Conservation (phyloP, 768 basidiomycete species). For the Naganishia antarctica region DNA sequence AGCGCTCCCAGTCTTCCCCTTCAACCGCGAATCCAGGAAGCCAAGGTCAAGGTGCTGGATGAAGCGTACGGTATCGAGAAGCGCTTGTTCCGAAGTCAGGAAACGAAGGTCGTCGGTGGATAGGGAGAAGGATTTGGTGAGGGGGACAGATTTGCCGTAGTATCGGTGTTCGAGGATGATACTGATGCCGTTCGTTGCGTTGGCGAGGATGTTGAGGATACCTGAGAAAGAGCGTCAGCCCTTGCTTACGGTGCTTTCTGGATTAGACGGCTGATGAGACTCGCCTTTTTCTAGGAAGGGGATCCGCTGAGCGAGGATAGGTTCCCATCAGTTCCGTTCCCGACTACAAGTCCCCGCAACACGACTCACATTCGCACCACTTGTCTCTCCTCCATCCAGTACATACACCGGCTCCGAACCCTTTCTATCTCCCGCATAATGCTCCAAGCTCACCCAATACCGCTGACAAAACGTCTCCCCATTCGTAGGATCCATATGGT, state of each 20-base stretch:
- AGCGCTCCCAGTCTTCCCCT: background rate
- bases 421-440: conserved; percentile 56
- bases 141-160: conserved; percentile 73
- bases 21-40: conserved; percentile 7
- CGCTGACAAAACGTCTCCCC: conserved; percentile 72
- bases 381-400: conserved; percentile 89
- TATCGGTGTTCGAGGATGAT: conserved; percentile 84
- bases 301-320: too few relatives aligned
- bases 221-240: conserved; percentile 49
- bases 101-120: conserved; percentile 79
- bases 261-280: too few relatives aligned
- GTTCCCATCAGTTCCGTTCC: background rate
- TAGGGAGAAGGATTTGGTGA: conserved; percentile 55
- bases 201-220: conserved; percentile 78
- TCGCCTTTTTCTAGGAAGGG: conserved; percentile 59
- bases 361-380: conserved; percentile 54
- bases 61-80: conserved; percentile 84
- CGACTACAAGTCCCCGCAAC: background rate
- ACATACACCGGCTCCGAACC: conserved; percentile 77
- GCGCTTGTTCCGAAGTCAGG: conserved; percentile 81
- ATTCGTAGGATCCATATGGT: conserved; percentile 62
- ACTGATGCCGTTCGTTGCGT: conserved; percentile 78
- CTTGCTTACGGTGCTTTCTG: too few relatives aligned
- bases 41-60: conserved; percentile 70
- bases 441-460: conserved; percentile 83